These are phyloP conservation scores for Pyricularia sp. DNA, from an alignment of 2,329 filamentous ascomycete genomes.

Conservation along the genomic window DNA sequence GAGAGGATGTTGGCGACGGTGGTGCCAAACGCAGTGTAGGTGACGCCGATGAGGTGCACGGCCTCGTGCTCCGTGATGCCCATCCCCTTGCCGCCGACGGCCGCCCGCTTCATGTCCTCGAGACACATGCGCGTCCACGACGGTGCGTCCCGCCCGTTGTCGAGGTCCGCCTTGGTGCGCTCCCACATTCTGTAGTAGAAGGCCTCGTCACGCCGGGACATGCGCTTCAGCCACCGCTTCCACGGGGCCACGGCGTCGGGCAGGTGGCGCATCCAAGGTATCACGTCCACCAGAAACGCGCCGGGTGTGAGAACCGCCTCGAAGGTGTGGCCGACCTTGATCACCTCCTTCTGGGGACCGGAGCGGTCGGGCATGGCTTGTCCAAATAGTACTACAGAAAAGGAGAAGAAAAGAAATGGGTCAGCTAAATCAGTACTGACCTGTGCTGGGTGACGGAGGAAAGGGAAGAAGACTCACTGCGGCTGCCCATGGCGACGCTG, in stretches of 20 bases:
- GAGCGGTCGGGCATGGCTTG: neutral
- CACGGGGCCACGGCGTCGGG: neutral
- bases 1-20: neutral
- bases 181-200: neutral
- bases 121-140: neutral
- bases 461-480: neutral
- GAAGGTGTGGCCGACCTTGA: neutral
- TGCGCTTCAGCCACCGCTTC: neutral
- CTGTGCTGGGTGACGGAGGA: neutral
- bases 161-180: neutral
- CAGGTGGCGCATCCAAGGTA: neutral
- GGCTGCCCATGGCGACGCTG: neutral
- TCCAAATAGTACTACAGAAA: neutral
- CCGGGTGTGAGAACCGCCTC: neutral
- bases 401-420: neutral
- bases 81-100: neutral
- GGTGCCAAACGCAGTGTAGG: neutral
- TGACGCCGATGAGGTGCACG: neutral
- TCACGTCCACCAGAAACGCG: neutral
- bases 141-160: neutral
- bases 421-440: neutral
- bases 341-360: neutral
- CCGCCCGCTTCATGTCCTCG: neutral
- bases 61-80: neutral
- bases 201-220: neutral